A percentile compares a stretch with the other conserved stretches of the same genome.
Evolutionary conservation across 768 basidiomycete genomes (phyloP).

Genomic region (Agrocybe pediades): DNA sequence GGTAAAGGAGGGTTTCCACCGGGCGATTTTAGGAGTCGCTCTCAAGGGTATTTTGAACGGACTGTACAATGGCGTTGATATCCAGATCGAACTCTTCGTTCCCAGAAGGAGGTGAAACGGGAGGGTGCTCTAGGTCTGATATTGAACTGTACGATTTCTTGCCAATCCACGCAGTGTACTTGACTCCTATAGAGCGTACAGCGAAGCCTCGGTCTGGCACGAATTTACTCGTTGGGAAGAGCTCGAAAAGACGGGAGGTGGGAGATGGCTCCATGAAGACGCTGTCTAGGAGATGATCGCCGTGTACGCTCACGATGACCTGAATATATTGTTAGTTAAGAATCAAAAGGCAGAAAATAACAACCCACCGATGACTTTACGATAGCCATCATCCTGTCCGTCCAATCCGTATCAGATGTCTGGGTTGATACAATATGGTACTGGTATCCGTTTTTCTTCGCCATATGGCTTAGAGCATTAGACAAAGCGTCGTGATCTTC

Average conservation of each 20-base stretch:
- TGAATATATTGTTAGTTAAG: not conserved
- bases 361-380: conserved; percentile 64
- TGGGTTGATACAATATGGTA: conserved; percentile 54
- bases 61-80: not conserved
- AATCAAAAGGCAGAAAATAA: conserved; percentile 14
- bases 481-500: conserved; percentile 66
- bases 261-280: too few species aligned
- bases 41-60: not conserved
- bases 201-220: conserved; percentile 63
- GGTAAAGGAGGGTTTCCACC: too few species aligned
- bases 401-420: conserved; percentile 55
- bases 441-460: conserved; percentile 52
- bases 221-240: too few species aligned
- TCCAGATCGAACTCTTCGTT: not conserved
- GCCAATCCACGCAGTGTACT: conserved; percentile 63
- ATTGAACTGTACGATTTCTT: conserved; percentile 2
- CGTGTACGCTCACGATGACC: too few species aligned
- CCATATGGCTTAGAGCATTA: conserved; percentile 53
- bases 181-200: conserved; percentile 50
- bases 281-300: too few species aligned
- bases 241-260: too few species aligned
- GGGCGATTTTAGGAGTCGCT: too few species aligned
- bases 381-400: conserved; percentile 63
- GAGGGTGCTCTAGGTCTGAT: not conserved
- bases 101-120: not conserved